Conservation (phyloP, 2,329 filamentous ascomycete genomes). For the Knufia fluminis region DNA sequence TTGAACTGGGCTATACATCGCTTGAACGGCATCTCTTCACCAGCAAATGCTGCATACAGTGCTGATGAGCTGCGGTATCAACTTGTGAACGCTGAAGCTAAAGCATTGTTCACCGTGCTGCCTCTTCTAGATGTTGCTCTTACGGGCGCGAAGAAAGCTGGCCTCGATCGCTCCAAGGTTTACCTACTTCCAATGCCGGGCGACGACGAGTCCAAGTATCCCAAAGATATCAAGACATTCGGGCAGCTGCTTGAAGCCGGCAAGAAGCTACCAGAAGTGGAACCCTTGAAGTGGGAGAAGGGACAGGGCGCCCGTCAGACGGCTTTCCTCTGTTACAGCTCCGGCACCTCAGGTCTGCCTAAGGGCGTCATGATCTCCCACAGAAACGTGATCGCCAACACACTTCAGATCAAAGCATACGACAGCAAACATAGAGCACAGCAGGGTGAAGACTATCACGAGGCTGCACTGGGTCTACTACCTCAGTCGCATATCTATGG, state of each 20-base stretch:
- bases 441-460: conserved; percentile 37
- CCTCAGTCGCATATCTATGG: conserved; percentile 78
- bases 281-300: conserved; percentile 33
- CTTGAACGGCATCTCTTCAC: conserved; percentile 62
- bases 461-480: conserved; percentile 57
- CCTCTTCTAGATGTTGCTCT: conserved; percentile 57
- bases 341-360: conserved; percentile 68
- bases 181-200: conserved; percentile 60
- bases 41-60: conserved; percentile 67
- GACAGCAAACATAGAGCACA: conserved; percentile 39
- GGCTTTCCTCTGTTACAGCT: conserved; percentile 71
- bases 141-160: conserved; percentile 53
- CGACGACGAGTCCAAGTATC: conserved; percentile 22
- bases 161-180: conserved; percentile 54
- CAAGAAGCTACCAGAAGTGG: conserved; percentile 30
- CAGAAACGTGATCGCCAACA: conserved; percentile 67
- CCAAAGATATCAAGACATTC: conserved; percentile 49
- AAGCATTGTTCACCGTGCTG: conserved; percentile 61
- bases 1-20: conserved; percentile 66
- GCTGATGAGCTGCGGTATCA: conserved; percentile 62
- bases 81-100: conserved; percentile 58
- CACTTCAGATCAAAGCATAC: conserved; percentile 50
- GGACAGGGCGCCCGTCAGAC: conserved; percentile 48
- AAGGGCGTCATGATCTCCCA: conserved; percentile 83
- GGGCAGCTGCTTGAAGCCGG: conserved; percentile 58